phyloP scores from a whole-genome alignment of 805 yeast species.

The Sungouiella thailandica region DNA sequence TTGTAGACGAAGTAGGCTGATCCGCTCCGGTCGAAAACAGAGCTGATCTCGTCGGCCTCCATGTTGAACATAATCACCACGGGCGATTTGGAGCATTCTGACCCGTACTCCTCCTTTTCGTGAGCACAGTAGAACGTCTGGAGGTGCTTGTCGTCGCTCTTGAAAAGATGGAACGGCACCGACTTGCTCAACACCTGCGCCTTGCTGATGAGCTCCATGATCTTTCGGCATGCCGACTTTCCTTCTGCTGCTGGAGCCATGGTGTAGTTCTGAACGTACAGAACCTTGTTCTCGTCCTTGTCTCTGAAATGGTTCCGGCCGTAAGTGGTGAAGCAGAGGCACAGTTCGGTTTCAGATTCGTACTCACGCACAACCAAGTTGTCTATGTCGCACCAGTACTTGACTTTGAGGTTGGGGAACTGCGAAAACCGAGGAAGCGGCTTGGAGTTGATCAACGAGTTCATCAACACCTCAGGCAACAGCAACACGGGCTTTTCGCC shows the following conservation, averaged over 20 bases:
- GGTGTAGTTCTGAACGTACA: conserved; percentile 24
- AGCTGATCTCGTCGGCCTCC: conserved; percentile 29
- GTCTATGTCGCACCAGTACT: conserved; percentile 59
- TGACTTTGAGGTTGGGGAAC: conserved; percentile 67
- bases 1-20: conserved; percentile 45
- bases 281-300: conserved; percentile 14
- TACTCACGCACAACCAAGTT: conserved; percentile 49
- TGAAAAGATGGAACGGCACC: conserved; percentile 84
- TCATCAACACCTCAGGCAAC: conserved; percentile 80
- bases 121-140: conserved; percentile 67
- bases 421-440: conserved; percentile 49
- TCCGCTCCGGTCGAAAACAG: conserved; percentile 28
- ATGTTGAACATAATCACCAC: conserved; percentile 64
- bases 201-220: conserved; percentile 57
- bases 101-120: conserved; percentile 44
- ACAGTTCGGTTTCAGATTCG: conserved; percentile 19
- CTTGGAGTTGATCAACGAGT: conserved; percentile 79
- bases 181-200: conserved; percentile 71
- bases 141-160: conserved; percentile 29
- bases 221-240: conserved; percentile 23
- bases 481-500: conserved; percentile 41
- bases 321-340: conserved; percentile 24
- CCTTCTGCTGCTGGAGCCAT: conserved; percentile 10
- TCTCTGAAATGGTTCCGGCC: conserved; percentile 22
- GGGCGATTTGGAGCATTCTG: conserved; percentile 57